Evolutionary conservation across 2,329 filamentous ascomycete genomes (phyloP), one percentile per base, ranked within the genome.

Genomic region (Saccharata proteae): DNA sequence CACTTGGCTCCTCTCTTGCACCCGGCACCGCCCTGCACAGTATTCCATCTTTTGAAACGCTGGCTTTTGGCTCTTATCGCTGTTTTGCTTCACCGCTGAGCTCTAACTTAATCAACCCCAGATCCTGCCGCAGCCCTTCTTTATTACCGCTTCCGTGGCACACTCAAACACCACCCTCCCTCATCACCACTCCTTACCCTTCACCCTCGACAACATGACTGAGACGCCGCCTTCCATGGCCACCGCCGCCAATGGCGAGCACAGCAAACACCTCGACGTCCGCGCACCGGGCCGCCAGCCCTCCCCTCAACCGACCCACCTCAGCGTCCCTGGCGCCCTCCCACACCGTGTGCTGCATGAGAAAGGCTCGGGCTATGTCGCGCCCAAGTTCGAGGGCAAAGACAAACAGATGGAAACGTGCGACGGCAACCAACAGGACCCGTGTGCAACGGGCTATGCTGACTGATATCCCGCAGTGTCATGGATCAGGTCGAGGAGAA

Each of bases 361-460:
- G 43, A 80, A 84, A 44, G 90, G 86, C 17, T 80, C 92, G 21
- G 90, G 90, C 49, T 98, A 98, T 63, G 78, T 93, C 42, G 86
- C 90, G 15, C 85, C 88, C 27, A 84, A 85, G 40, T 98, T 98
- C 52, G 77, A 84, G 55, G 90, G 88, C 54, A 94, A 93, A 64
- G 69, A 76, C 42, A 76, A 84, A 54, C 90, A 98, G 67, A 93
- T 93, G 77, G 72, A 80, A 52, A 64, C 76, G 77, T 81, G 55
- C 56, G n/a, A n/a, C n/a, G 11, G 9, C 9, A 8, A 9, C 6
- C 7, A 16, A 7, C 10, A 13, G 6, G 33, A 25, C 31, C 27
- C 24, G 33, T 18, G 28, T 14, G 26, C 24, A 29, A 22, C 18
- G 24, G 24, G 26, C 28, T 18, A n/a, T 29, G 33, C 30, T 7